Evolutionary conservation across 1,139 yeast species (phyloP).

Genomic region (Pichia sp.): DNA sequence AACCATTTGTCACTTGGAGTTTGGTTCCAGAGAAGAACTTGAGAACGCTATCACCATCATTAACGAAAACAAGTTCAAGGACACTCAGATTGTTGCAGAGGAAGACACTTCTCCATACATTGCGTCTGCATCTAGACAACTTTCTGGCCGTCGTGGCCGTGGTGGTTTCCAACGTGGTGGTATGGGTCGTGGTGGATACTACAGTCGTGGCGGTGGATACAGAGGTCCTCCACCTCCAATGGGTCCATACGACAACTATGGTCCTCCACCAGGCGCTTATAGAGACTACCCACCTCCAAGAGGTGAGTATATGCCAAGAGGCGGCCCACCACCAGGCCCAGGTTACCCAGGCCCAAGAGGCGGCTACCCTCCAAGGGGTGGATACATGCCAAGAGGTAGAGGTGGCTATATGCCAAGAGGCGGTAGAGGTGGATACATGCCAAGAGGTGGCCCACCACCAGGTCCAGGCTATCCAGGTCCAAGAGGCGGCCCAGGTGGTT

Average conservation of each 20-base stretch:
- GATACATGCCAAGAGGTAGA: slow-evolving; percentile 23
- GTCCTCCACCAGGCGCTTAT: slow-evolving; percentile 25
- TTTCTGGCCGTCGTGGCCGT: slow-evolving; percentile 36
- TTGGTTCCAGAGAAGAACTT: slow-evolving; percentile 66
- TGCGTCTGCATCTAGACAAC: slow-evolving; percentile 55
- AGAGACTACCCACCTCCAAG: slow-evolving; percentile 19
- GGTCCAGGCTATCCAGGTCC: slow-evolving; percentile 25
- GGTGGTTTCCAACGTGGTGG: slow-evolving; percentile 29
- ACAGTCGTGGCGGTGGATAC: slow-evolving; percentile 26
- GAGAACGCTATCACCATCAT: slow-evolving; percentile 60
- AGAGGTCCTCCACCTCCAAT: slow-evolving; percentile 25
- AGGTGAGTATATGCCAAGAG: slow-evolving; percentile 15
- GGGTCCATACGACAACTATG: slow-evolving; percentile 30
- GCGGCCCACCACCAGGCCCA: slow-evolving; percentile 11
- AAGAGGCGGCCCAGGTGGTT: slow-evolving; percentile 25
- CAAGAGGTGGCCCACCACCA: slow-evolving; percentile 14
- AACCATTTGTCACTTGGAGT: slow-evolving; percentile 67
- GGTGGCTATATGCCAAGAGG: slow-evolving; percentile 22
- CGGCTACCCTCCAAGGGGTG: slow-evolving; percentile 20
- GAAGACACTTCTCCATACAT: slow-evolving; percentile 74
- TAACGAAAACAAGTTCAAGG: slow-evolving; percentile 68
- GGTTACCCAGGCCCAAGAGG: slow-evolving; percentile 21
- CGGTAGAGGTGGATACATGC: slow-evolving; percentile 19
- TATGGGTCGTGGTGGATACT: slow-evolving; percentile 16
- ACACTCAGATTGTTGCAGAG: slow-evolving; percentile 57